These are phyloP conservation scores for Ustilago curta DNA, from an alignment of 1,284 basidiomycete genomes.

Conservation along the genomic window DNA sequence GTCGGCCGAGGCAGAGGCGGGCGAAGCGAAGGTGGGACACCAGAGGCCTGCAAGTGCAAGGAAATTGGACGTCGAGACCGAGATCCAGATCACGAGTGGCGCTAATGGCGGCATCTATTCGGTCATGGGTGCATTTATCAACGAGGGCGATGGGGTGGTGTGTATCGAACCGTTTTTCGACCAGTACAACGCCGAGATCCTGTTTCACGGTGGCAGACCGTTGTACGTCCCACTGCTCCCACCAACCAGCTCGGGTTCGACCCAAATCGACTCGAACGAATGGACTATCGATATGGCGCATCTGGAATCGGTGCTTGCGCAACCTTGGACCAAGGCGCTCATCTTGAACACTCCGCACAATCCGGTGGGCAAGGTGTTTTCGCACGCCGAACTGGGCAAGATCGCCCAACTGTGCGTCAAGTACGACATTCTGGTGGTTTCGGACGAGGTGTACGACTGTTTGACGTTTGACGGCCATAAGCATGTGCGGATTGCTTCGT, in stretches of 20 bases:
- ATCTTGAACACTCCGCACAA: conserved; percentile 80
- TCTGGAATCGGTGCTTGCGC: conserved; percentile 80
- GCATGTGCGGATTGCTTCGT: conserved; percentile 87
- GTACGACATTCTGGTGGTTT: conserved; percentile 90
- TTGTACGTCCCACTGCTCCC: conserved; percentile 96
- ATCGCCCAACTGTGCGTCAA: conserved; percentile 90
- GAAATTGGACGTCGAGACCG: conserved; percentile 82
- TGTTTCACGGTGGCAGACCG: conserved; percentile 77
- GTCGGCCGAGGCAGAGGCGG: conserved; percentile 44
- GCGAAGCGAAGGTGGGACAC: neutral
- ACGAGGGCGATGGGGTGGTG: conserved; percentile 87
- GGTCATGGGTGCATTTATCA: conserved; percentile 57
- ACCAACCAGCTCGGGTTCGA: conserved; percentile 70
- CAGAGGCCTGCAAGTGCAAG: conserved; percentile 71
- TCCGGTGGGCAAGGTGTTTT: conserved; percentile 82
- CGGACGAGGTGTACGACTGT: conserved; percentile 94
- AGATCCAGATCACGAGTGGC: conserved; percentile 93
- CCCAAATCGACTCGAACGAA: conserved; percentile 65
- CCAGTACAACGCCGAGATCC: conserved; percentile 79
- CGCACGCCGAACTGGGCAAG: conserved; percentile 80
- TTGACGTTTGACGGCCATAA: conserved; percentile 88
- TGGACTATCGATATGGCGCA: conserved; percentile 76
- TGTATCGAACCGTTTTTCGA: conserved; percentile 96
- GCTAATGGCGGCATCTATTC: conserved; percentile 74
- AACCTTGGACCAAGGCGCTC: conserved; percentile 76